Base-by-base conservation (phyloP, 331 rosid species). In the Acacia concinna region DNA sequence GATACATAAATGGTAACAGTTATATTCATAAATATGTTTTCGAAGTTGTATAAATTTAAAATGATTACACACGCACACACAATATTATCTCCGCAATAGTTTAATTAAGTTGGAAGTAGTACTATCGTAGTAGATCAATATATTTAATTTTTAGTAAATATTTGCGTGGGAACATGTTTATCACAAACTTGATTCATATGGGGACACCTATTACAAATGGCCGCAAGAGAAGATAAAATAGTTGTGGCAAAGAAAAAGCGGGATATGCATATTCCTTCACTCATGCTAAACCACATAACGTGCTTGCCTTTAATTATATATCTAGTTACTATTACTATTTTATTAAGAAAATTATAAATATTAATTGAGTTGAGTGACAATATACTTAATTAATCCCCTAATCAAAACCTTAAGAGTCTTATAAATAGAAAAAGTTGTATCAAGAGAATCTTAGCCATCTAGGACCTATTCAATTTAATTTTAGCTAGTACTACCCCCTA, bases 131-230 rank as follows among this genome's bases (percentile, higher is more conserved):
- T 28, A 59, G 6, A 57, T 27, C 6, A 57, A 25, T 44, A 25
- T 44, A 44, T 11, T 10, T 57, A 57, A 25, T 3, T 25, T 57
- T 27, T 11, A 12, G 34, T 25, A 59, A 59, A 59, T 27, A 27
- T 59, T 23, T 25, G 6, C 15, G 64, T 25, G 18, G 14, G 65
- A 11, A 25, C 65, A 23, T 59, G 34, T 3, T 57, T 57, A 10
- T 59, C 18, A 4, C 66, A 60, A 60, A 27, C 67, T 60, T 60
- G 15, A 67, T 18, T 67, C 49, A 4, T 38, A 10, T 10, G 51
- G 37, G 38, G 74, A 43, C 75, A 56, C 40, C 77, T 74, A 30
- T 73, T 73, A 56, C 1, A 9, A 51, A 57, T 79, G 74, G 71
- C 51, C 23, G 30, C 18, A 35, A 79, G 4, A 57, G 57, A 69